Base-by-base conservation (phyloP, 306 rosid genomes). In the Prinsepia uniflora region DNA sequence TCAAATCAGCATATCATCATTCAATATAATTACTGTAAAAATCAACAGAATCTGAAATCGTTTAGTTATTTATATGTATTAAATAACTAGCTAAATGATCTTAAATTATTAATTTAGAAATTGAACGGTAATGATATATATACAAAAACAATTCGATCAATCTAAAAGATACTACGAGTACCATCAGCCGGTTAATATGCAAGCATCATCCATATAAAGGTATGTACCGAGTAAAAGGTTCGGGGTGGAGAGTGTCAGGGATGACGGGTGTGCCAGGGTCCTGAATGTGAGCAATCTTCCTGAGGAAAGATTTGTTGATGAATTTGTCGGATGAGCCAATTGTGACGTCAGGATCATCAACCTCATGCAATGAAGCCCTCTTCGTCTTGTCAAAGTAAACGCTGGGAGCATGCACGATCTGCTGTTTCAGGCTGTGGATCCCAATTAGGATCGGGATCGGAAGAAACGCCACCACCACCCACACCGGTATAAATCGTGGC, bases 231-330 rank as follows among this genome's bases (percentile, higher is more conserved):
- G 83, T 70, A 42, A 55, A 79, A 10, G 83, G 73, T 59, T 79
- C 50, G 10, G 57, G 76, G 12, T 45, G 79, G 62, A 11, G 14
- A 0, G 79, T 20, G 62, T 79, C 83, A 10, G 47, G 64, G 40
- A 69, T 67, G 13, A 63, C 15, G 10, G 18, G 64, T 15, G 47
- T 30, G 53, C 3, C 2, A 7, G 63, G 20, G 19, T 70, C 73
- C 40, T 80, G 83, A 49, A 65, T 71, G 44, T 65, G 83, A 66
- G 74, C 80, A 30, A 80, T n/a, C 52, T 75, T 75, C 69, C 83
- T 75, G 14, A 80, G 66, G 55, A 65, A 80, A 5, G 83, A 80
- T 9, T 80, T 75, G 66, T 65, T 58, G 47, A 80, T 14, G n/a
- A 80, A 80, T 47, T 75, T 80, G 68, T 75, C 74, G 5, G 80